Evolutionary conservation across 192 early-diverging fungal species (phyloP).

Genomic region (Coemansia sp.): DNA sequence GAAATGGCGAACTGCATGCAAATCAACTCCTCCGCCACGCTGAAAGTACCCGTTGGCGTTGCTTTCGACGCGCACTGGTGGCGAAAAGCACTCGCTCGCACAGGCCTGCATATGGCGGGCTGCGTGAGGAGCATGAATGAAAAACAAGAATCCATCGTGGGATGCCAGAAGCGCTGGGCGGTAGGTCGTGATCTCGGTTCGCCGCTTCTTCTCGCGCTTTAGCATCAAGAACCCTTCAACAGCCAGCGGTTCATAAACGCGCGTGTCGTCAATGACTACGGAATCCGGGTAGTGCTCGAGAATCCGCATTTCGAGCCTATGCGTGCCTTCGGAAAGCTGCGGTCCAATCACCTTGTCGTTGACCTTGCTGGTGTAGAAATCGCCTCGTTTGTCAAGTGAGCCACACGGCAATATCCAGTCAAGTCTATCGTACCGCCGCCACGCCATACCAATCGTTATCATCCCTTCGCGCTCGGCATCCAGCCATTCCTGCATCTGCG

Average conservation of each 20-base stretch:
- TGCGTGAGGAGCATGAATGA: conserved; percentile 39
- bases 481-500: conserved; percentile 36
- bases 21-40: not conserved
- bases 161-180: conserved; percentile 35
- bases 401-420: conserved; percentile 50
- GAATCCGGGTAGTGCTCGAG: conserved; percentile 46
- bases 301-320: conserved; percentile 41
- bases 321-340: conserved; percentile 38
- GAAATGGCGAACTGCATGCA: conserved; percentile 23
- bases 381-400: conserved; percentile 11
- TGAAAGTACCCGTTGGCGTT: not conserved
- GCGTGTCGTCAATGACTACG: conserved; percentile 7
- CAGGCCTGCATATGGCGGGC: conserved; percentile 32
- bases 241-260: conserved; percentile 29
- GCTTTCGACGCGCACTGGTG: not conserved
- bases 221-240: conserved; percentile 50
- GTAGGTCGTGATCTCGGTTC: conserved; percentile 27
- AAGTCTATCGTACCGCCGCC: conserved; percentile 39
- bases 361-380: conserved; percentile 11
- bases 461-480: conserved; percentile 26
- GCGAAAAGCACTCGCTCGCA: conserved; percentile 4
- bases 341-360: conserved; percentile 33
- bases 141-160: conserved; percentile 39
- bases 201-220: conserved; percentile 31
- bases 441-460: conserved; percentile 46